Evolutionary conservation across 345 rosid genomes (phyloP).

Genomic region (Dipteronia sinensis): DNA sequence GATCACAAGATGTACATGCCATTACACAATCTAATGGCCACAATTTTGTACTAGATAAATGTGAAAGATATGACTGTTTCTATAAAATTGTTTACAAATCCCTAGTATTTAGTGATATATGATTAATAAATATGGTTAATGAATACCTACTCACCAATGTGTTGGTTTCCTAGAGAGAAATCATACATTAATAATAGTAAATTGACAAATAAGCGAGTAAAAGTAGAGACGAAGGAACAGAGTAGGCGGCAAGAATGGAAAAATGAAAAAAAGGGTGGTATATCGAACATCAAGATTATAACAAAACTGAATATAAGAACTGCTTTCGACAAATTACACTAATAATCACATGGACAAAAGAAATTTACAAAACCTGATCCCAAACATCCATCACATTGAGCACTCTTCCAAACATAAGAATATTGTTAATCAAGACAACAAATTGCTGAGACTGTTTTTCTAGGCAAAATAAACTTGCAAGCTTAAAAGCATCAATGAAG

Average conservation of each 20-base stretch:
- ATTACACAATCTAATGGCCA: too few relatives aligned
- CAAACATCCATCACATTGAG: not conserved
- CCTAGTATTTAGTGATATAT: not conserved
- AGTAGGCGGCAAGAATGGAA: not conserved
- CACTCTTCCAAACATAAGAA: not conserved
- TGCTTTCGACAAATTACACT: not conserved
- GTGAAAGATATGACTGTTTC: too few relatives aligned
- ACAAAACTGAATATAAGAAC: not conserved
- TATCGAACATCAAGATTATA: not conserved
- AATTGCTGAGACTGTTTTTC: not conserved
- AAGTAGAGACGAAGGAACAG: not conserved
- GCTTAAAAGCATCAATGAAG: conserved; percentile 95
- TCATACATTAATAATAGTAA: not conserved
- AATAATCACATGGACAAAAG: not conserved
- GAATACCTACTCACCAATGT: not conserved
- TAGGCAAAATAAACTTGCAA: conserved; percentile 56
- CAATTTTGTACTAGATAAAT: too few relatives aligned
- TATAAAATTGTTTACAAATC: too few relatives aligned
- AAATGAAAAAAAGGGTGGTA: not conserved
- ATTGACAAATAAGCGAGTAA: not conserved
- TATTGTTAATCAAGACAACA: not conserved
- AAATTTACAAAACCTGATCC: not conserved
- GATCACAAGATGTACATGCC: too few relatives aligned
- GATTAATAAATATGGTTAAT: not conserved
- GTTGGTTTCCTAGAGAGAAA: not conserved